Evolutionary conservation across 2,329 filamentous ascomycete species (phyloP), one percentile per base, ranked within the genome.

Genomic region (Phialemoniopsis sp.): DNA sequence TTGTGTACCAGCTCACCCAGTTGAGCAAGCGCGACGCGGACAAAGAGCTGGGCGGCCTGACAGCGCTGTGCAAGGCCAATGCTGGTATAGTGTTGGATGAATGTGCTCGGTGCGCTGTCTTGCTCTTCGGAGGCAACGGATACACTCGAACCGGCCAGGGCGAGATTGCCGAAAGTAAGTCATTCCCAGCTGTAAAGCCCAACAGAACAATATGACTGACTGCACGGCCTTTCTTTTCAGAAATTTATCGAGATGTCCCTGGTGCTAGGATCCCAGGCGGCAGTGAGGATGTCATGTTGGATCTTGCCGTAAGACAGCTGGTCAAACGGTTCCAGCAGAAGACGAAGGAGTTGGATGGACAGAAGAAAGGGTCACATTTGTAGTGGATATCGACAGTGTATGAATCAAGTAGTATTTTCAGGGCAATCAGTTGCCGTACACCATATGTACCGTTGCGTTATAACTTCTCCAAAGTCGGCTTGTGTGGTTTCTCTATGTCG

Each of bases 51-150:
- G 86, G 85, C 1, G 86, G 86, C 0, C 59, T 87, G 52, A 88
- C 83, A 3, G 85, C 83, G 3, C 63, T 87, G 57, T 75, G 77
- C 13, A 89, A 90, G 62, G 85, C 85, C 2, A 80, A 87, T 52
- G 73, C 78, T 1, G 86, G 80, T 2, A 82, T 85, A 46, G 82
- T 89, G 12, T 50, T 89, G 33, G 82, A 85, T 46, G 81, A 86
- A 55, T 86, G 82, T 54, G 82, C 84, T 4, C 75, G 82, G 50
- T 79, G 73, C 39, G 82, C 85, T 1, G 74, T 87, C 34, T 58
- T 89, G 40, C 59, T 89, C 17, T 88, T 89, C 56, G 85, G 85
- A 4, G 85, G 86, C 3, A 86, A 83, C 54, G 85, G 85, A 1
- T 87, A 79, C 49, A 87, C 85, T 1, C 73, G 72, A 45, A 74